Conservation (phyloP, 345 rosid species). For the Eucalyptus brandiana region DNA sequence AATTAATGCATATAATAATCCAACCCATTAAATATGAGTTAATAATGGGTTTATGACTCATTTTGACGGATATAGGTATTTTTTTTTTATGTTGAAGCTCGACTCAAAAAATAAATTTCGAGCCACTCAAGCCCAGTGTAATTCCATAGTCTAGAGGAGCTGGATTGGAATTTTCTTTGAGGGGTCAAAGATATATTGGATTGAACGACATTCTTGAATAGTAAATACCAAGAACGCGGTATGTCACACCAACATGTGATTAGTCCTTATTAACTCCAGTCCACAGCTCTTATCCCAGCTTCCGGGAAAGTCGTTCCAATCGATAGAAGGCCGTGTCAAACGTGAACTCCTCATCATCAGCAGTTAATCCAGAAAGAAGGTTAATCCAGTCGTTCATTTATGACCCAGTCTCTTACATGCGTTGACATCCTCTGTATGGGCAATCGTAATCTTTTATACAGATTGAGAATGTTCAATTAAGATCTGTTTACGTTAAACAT, state of each 20-base stretch:
- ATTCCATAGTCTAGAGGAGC: not conserved
- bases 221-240: not conserved
- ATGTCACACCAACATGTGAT: not conserved
- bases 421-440: not conserved
- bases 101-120: not conserved
- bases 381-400: not conserved
- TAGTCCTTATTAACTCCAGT: not conserved
- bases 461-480: not conserved
- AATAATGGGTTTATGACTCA: not conserved
- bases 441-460: not conserved
- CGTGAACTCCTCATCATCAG: not conserved
- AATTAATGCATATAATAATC: not conserved
- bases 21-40: not conserved
- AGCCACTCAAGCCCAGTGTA: not conserved
- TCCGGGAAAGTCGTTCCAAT: not conserved
- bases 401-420: not conserved
- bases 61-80: not conserved
- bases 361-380: not conserved
- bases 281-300: not conserved
- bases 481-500: not conserved
- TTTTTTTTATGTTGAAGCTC: not conserved
- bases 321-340: not conserved
- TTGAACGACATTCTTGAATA: not conserved
- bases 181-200: not conserved
- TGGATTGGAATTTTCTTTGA: not conserved